Evolutionary conservation across 352 stramenopile species (phyloP).

Genomic region (Globisporangium viniferum): DNA sequence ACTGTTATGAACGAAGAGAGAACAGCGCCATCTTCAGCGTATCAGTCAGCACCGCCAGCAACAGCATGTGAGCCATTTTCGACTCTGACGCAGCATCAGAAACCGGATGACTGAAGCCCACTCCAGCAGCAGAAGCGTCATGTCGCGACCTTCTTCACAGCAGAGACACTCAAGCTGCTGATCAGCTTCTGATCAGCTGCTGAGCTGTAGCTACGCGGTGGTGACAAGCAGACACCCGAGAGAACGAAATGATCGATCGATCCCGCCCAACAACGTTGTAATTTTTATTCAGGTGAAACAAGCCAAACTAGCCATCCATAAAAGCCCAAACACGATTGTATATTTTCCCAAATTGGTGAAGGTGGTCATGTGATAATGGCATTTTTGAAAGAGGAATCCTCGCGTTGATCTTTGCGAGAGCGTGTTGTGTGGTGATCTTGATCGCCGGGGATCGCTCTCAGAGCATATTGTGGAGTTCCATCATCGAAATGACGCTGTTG

Average conservation of each 20-base stretch:
- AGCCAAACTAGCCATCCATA: neutral
- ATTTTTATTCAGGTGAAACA: neutral
- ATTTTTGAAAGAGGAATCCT: no score
- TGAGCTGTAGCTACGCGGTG: neutral
- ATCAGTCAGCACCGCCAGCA: neutral
- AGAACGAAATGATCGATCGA: neutral
- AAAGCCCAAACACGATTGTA: neutral
- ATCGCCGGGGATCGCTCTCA: no score
- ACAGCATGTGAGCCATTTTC: neutral
- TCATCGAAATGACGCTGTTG: neutral
- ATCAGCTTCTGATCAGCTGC: neutral
- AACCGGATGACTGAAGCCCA: neutral
- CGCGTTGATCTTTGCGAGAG: no score
- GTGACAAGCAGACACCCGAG: neutral
- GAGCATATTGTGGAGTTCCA: no score
- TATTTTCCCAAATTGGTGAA: neutral
- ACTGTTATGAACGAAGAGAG: neutral
- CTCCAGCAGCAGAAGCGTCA: neutral
- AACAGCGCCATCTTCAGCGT: neutral
- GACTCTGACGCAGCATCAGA: neutral
- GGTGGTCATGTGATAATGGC: no score
- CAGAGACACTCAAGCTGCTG: neutral
- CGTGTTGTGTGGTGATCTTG: no score
- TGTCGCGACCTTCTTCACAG: neutral
- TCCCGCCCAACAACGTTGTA: neutral